Percentiles rank a stretch among this genome's conserved stretches.
These are phyloP conservation scores for Ceratopteris richardii DNA, from an alignment of 75 land plant species.

Conservation along the genomic window DNA sequence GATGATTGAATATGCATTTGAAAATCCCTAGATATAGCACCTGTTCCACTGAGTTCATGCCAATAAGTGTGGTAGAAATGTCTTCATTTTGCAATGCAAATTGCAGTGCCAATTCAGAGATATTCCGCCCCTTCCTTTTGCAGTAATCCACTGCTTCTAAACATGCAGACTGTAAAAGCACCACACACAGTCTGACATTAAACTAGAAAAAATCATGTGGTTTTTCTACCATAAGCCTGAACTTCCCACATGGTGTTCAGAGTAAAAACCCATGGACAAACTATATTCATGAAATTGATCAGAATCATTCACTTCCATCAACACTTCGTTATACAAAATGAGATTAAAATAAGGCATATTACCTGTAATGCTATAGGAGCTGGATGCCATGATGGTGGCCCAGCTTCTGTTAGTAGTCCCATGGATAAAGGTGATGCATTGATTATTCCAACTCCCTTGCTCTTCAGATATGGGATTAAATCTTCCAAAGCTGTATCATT, in stretches of 20 bases:
- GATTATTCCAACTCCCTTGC: conserved; percentile 90
- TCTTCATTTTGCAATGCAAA: conserved; percentile 70
- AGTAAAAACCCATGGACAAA: too few relatives aligned
- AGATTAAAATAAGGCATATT: not conserved
- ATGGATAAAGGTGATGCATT: conserved; percentile 93
- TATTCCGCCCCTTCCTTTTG: conserved; percentile 70
- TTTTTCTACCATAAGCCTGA: too few relatives aligned
- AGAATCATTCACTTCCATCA: too few relatives aligned
- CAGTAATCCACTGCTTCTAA: conserved; percentile 59
- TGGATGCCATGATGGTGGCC: conserved; percentile 97
- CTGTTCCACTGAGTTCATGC: conserved; percentile 85
- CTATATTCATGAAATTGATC: too few relatives aligned
- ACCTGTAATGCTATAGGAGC: conserved; percentile 89
- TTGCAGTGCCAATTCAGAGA: conserved; percentile 76
- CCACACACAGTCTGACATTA: not conserved
- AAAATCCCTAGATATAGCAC: conserved; percentile 15
- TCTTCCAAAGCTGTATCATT: conserved; percentile 78
- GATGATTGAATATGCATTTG: not conserved
- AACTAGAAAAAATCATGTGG: not conserved
- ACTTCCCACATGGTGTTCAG: too few relatives aligned
- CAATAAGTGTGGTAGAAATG: conserved; percentile 75
- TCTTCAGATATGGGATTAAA: conserved; percentile 83
- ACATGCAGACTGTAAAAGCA: conserved; percentile 57
- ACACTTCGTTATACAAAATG: too few relatives aligned
- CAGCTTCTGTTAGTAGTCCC: conserved; percentile 87